Evolutionary conservation across 495 filamentous ascomycete genomes (phyloP).

Genomic region (Glonium stellatum): DNA sequence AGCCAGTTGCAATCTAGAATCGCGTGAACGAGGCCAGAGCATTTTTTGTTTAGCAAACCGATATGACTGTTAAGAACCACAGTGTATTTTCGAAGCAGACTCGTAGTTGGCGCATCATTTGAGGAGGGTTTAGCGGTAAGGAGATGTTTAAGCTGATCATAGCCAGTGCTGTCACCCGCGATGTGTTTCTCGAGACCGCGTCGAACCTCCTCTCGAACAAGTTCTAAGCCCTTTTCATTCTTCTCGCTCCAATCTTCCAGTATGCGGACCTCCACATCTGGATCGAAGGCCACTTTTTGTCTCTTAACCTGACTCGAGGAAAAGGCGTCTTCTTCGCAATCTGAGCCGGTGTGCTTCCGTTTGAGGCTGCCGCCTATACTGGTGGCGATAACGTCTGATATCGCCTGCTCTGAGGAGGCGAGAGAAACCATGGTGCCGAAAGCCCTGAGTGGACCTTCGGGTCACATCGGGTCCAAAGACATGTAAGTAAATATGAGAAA

Average conservation of each 20-base stretch:
- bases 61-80: slow-evolving; percentile 68
- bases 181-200: slow-evolving; percentile 63
- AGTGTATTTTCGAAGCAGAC: slow-evolving; percentile 64
- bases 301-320: slow-evolving; percentile 38
- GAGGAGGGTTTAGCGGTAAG: slow-evolving; percentile 46
- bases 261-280: slow-evolving; percentile 56
- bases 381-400: slow-evolving; percentile 32
- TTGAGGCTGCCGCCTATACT: slow-evolving; percentile 27
- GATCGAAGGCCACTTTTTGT: slow-evolving; percentile 58
- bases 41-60: slow-evolving; percentile 62
- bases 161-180: slow-evolving; percentile 60
- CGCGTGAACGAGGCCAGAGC: slow-evolving; percentile 64
- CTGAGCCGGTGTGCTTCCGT: slow-evolving; percentile 37
- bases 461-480: slow-evolving; percentile 9
- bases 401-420: slow-evolving; percentile 36
- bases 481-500: neutral
- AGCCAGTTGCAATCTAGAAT: slow-evolving; percentile 76
- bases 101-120: slow-evolving; percentile 44
- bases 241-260: slow-evolving; percentile 46
- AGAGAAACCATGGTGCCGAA: slow-evolving; percentile 40
- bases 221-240: slow-evolving; percentile 50
- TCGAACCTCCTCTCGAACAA: slow-evolving; percentile 63
- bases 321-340: slow-evolving; percentile 31
- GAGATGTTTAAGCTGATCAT: slow-evolving; percentile 64
- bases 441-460: neutral